phyloP scores from a whole-genome alignment of 2,329 filamentous ascomycete species.

The Nemania abortiva region DNA sequence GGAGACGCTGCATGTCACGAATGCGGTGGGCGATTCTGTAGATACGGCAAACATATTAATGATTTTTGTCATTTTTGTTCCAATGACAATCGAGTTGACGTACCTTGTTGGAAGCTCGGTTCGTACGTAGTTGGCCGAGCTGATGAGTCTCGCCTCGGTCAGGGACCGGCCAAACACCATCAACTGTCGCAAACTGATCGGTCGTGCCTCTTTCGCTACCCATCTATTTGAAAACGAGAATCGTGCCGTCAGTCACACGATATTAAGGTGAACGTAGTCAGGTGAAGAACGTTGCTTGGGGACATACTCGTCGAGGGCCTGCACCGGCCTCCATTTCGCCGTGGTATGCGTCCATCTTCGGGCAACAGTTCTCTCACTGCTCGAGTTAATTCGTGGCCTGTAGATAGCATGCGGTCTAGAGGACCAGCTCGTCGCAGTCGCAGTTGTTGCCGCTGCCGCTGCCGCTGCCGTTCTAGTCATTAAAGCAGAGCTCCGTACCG shows the following conservation, averaged over 20 bases:
- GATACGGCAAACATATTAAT: constrained; percentile 2
- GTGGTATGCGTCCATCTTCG: constrained; percentile 49
- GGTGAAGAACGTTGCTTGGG: constrained; percentile 29
- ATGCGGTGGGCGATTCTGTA: constrained; percentile 88
- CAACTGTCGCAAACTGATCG: constrained; percentile 95
- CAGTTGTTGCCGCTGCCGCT: constrained; percentile 4
- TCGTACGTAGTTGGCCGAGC: constrained; percentile 96
- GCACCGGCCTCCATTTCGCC: constrained; percentile 71
- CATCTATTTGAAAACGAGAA: constrained; percentile 70
- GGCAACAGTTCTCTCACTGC: constrained; percentile 37
- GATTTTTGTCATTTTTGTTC: background rate
- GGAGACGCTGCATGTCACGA: constrained; percentile 95
- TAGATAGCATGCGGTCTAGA: constrained; percentile 36
- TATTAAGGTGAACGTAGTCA: background rate
- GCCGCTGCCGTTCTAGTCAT: constrained; percentile 13
- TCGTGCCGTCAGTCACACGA: constrained; percentile 28
- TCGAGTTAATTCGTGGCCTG: background rate
- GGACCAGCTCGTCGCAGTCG: constrained; percentile 2
- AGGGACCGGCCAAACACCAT: constrained; percentile 97
- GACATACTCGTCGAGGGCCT: constrained; percentile 72
- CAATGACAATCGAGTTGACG: constrained; percentile 37
- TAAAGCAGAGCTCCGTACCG: constrained; percentile 19
- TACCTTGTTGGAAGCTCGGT: constrained; percentile 90
- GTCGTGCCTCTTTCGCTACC: constrained; percentile 90
- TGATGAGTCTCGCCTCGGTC: constrained; percentile 88